Evolutionary conservation across 768 basidiomycete species (phyloP).

Genomic region (Hemileccinum rubropunctum): DNA sequence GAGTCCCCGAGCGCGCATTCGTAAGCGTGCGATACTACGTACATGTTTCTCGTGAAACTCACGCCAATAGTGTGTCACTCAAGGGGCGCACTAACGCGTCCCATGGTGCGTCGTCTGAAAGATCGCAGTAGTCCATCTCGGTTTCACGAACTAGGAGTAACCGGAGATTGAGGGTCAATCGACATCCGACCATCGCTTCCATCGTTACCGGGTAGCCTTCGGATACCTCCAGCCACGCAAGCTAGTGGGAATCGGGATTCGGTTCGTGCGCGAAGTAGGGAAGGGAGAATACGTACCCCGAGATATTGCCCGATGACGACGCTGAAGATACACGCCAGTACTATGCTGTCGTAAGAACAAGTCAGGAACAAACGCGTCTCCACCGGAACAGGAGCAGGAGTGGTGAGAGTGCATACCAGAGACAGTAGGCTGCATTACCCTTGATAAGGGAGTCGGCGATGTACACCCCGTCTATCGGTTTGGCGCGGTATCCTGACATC

Average conservation of each 20-base stretch:
- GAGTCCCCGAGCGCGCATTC: not conserved
- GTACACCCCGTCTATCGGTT: not conserved
- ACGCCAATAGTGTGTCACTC: not conserved
- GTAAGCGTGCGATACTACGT: not conserved
- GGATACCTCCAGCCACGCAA: constrained; percentile 2
- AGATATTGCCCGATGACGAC: not conserved
- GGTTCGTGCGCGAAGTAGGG: not conserved
- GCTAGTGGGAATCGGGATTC: not conserved
- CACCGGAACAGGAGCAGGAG: not conserved
- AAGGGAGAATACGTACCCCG: constrained; percentile 1
- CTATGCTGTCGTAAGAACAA: constrained; percentile 5
- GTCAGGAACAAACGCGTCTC: not conserved
- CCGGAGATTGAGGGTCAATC: constrained; percentile 7
- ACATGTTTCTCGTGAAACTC: not conserved
- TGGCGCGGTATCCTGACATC: not conserved
- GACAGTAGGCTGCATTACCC: constrained; percentile 14
- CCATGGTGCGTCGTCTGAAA: constrained; percentile 1
- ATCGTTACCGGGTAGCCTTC: constrained; percentile 4
- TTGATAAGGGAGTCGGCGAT: constrained; percentile 11
- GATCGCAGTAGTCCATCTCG: not conserved
- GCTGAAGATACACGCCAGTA: constrained; percentile 5
- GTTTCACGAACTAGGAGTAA: constrained; percentile 1
- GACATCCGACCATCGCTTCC: constrained; percentile 7
- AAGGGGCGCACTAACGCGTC: not conserved
- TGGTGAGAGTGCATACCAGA: constrained; percentile 7